Percentiles rank a stretch among this genome's conserved stretches.
Evolutionary conservation across 2,329 filamentous ascomycete species (phyloP).

Genomic region (Fusarium albidum): DNA sequence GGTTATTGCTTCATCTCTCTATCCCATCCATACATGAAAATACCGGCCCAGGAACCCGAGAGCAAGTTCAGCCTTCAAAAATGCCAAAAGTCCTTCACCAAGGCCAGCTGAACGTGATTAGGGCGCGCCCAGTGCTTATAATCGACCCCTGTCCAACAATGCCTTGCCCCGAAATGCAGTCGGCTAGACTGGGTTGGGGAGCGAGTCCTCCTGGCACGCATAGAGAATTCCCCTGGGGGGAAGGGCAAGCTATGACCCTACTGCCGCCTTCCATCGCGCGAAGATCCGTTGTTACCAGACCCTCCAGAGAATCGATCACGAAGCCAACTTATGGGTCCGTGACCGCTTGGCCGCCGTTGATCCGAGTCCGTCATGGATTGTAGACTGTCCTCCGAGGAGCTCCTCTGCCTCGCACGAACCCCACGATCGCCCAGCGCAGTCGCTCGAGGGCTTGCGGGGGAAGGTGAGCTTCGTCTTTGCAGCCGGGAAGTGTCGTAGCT

Average conservation of each 20-base stretch:
- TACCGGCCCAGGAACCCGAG: neutral
- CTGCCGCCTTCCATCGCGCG: slow-evolving; percentile 41
- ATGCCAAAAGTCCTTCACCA: neutral
- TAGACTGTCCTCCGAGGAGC: slow-evolving; percentile 49
- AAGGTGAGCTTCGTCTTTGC: slow-evolving; percentile 50
- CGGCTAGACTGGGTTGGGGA: slow-evolving; percentile 8
- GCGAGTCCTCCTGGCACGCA: slow-evolving; percentile 2
- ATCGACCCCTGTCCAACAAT: neutral
- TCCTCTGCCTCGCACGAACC: slow-evolving; percentile 48
- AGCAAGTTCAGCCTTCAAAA: neutral
- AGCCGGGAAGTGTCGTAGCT: slow-evolving; percentile 46
- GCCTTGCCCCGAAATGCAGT: neutral
- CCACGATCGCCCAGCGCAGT: slow-evolving; percentile 41
- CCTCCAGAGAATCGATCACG: slow-evolving; percentile 50
- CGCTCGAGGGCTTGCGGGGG: slow-evolving; percentile 47
- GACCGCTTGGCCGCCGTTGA: slow-evolving; percentile 43
- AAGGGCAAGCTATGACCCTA: slow-evolving; percentile 33
- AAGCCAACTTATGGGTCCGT: slow-evolving; percentile 54
- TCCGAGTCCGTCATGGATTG: slow-evolving; percentile 41
- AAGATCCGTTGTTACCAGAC: slow-evolving; percentile 38
- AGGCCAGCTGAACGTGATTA: neutral
- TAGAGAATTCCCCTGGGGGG: slow-evolving; percentile 6
- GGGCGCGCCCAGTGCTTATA: neutral
- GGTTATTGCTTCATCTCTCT: slow-evolving; percentile 29
- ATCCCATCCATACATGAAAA: slow-evolving; percentile 28